Conservation (phyloP, 768 basidiomycete species). For the Tulasnella sp. region DNA sequence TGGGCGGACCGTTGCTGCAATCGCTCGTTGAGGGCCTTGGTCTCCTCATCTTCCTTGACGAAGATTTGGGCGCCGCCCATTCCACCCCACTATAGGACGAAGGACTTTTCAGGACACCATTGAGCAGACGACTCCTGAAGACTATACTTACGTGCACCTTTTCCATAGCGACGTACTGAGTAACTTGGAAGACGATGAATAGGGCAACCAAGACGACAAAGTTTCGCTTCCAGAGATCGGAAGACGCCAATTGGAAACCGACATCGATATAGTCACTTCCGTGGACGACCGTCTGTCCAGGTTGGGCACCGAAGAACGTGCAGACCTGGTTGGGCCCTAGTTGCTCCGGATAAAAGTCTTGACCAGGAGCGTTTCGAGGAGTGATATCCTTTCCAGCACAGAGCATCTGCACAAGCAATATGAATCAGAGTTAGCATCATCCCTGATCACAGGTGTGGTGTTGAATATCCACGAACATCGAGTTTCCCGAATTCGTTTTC, state of each 20-base stretch:
- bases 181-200: slow-evolving; percentile 67
- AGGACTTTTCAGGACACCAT: slow-evolving; percentile 49
- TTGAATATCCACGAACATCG: slow-evolving; percentile 53
- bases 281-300: slow-evolving; percentile 47
- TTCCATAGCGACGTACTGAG: slow-evolving; percentile 70
- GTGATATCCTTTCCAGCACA: slow-evolving; percentile 70
- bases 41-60: slow-evolving; percentile 49
- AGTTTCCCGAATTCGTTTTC: slow-evolving; percentile 84
- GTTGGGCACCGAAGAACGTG: slow-evolving; percentile 29
- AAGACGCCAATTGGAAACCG: slow-evolving; percentile 43
- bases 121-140: slow-evolving; percentile 41
- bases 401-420: slow-evolving; percentile 50
- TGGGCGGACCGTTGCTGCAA: slow-evolving; percentile 46
- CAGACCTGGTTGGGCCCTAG: slow-evolving; percentile 39
- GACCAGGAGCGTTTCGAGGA: slow-evolving; percentile 64
- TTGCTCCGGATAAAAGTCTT: slow-evolving; percentile 65
- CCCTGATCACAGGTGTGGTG: slow-evolving; percentile 44
- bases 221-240: slow-evolving; percentile 49
- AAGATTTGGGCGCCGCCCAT: slow-evolving; percentile 49
- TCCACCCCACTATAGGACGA: slow-evolving; percentile 52
- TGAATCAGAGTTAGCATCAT: slow-evolving; percentile 42
- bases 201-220: slow-evolving; percentile 73
- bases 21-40: slow-evolving; percentile 46
- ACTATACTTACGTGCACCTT: slow-evolving; percentile 57
- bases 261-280: slow-evolving; percentile 66